phyloP scores from a whole-genome alignment of 2,329 filamentous ascomycete species.

The Leptographium procerum region DNA sequence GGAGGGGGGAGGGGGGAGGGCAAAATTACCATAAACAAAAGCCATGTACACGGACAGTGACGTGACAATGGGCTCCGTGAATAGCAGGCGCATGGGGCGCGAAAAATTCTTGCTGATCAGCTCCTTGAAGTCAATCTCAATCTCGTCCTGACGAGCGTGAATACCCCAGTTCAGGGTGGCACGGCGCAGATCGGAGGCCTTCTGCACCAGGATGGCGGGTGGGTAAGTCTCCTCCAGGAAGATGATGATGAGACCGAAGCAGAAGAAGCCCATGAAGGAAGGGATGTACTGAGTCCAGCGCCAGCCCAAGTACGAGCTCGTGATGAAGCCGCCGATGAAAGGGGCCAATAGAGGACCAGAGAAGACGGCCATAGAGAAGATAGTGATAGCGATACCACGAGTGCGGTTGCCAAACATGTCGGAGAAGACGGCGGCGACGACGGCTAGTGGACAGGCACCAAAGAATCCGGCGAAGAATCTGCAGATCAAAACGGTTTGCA shows the following conservation, averaged over 20 bases:
- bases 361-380: slow-evolving; percentile 53
- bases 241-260: slow-evolving; percentile 47
- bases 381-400: slow-evolving; percentile 45
- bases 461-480: slow-evolving; percentile 67
- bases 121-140: slow-evolving; percentile 53
- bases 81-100: slow-evolving; percentile 54
- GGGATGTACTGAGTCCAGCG: slow-evolving; percentile 60
- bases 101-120: slow-evolving; percentile 55
- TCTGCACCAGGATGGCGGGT: slow-evolving; percentile 50
- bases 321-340: slow-evolving; percentile 58
- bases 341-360: slow-evolving; percentile 56
- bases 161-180: slow-evolving; percentile 59
- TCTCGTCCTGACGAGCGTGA: slow-evolving; percentile 61
- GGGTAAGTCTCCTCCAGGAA: slow-evolving; percentile 62
- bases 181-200: slow-evolving; percentile 49
- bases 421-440: slow-evolving; percentile 60
- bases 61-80: slow-evolving; percentile 58
- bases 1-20: slow-evolving; percentile 16
- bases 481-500: slow-evolving; percentile 58
- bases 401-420: slow-evolving; percentile 59
- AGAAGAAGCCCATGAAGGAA: slow-evolving; percentile 50
- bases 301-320: slow-evolving; percentile 53
- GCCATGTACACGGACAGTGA: slow-evolving; percentile 60
- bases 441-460: slow-evolving; percentile 55
- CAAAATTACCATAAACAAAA: slow-evolving; percentile 50